Conservation (phyloP, 805 yeast genomes). For the Lachancea sp. region DNA sequence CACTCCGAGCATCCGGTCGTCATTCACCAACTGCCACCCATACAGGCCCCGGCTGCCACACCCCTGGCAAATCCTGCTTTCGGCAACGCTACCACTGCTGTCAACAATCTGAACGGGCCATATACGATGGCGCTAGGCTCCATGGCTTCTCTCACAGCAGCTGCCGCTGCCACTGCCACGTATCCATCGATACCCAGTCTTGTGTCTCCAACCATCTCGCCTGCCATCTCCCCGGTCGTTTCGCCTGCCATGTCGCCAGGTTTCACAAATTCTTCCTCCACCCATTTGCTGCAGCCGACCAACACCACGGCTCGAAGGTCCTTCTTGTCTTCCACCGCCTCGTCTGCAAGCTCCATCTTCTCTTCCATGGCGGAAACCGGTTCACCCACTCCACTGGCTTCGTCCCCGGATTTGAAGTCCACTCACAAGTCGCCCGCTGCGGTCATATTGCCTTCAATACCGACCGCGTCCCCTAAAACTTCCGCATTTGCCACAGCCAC, state of each 20-base stretch:
- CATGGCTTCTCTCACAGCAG: conserved; percentile 9
- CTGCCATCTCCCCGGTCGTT: conserved; percentile 1
- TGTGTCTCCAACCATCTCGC: neutral
- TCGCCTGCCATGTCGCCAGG: conserved; percentile 3
- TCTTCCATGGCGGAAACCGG: conserved; percentile 1
- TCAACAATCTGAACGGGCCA: too few relatives aligned
- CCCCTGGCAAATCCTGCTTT: neutral
- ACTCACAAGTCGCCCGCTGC: neutral
- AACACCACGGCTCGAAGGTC: neutral
- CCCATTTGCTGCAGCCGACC: neutral
- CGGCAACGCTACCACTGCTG: too few relatives aligned
- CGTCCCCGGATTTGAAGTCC: conserved; percentile 3
- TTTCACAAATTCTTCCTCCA: neutral
- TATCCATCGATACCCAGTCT: neutral
- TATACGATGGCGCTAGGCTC: conserved; percentile 6
- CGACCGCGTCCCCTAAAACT: neutral
- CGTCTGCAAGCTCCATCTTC: conserved; percentile 7
- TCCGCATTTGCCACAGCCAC: neutral
- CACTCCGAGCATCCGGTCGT: conserved; percentile 9
- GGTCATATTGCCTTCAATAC: neutral
- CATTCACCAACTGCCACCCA: conserved; percentile 8
- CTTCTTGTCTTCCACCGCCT: conserved; percentile 5
- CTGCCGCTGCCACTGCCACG: neutral
- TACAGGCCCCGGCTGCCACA: conserved; percentile 4
- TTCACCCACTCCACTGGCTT: conserved; percentile 2